Percentiles rank a stretch among this genome's conserved stretches.
phyloP scores from a whole-genome alignment of 2,329 filamentous ascomycete genomes.

The Diplodia mutila region DNA sequence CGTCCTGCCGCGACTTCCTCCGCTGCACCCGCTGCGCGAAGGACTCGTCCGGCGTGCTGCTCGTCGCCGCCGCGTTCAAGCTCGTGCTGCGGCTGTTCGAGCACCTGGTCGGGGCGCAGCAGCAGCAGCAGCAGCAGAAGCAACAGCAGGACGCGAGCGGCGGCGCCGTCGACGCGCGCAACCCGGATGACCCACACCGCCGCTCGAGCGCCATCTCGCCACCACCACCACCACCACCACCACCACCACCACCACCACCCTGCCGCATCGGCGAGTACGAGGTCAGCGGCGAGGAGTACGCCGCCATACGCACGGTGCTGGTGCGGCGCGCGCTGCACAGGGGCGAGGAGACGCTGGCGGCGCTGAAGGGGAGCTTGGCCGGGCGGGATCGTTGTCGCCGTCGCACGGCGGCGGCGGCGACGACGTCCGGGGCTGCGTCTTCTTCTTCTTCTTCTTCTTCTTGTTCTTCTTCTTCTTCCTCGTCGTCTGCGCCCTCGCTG shows the following conservation, averaged over 20 bases:
- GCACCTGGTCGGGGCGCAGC: neutral
- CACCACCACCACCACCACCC: neutral
- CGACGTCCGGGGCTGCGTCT: neutral
- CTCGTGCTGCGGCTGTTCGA: conserved; percentile 8
- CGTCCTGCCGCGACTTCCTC: neutral
- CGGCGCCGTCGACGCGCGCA: too few species aligned
- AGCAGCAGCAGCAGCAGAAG: neutral
- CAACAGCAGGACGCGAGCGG: too few species aligned
- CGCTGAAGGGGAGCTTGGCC: neutral
- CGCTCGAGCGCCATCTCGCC: too few species aligned
- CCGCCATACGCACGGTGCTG: neutral
- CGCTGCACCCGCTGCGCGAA: neutral
- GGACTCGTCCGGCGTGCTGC: neutral
- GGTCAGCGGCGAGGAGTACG: neutral
- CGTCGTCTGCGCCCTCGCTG: too few species aligned
- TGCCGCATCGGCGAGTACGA: conserved; percentile 9
- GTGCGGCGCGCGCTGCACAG: neutral
- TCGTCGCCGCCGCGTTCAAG: neutral
- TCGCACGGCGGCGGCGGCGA: too few species aligned
- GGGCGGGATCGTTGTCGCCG: too few species aligned
- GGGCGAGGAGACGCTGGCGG: neutral
- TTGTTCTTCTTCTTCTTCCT: too few species aligned
- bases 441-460: too few species aligned
- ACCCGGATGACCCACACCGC: too few species aligned
- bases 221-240: neutral